A percentile compares a stretch with the other conserved stretches of the same genome.
Evolutionary conservation across 2,329 filamentous ascomycete species (phyloP).

Genomic region (Ophiostoma populinum): DNA sequence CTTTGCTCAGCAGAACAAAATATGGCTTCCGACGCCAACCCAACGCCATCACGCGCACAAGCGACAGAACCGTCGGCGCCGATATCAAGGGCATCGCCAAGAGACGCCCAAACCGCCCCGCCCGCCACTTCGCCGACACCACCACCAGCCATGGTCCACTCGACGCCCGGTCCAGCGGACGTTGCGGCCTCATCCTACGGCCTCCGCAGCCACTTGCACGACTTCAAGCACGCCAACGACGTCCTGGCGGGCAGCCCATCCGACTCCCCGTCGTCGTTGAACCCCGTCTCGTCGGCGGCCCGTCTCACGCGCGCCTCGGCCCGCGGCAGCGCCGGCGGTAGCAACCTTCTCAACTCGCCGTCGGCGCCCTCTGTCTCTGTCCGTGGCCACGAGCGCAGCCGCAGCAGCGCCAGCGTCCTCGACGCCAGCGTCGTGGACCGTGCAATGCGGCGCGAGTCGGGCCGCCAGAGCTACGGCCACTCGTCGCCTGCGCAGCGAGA

Average conservation of each 20-base stretch:
- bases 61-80: slow-evolving; percentile 1
- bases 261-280: background rate
- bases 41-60: background rate
- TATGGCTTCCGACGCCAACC: slow-evolving; percentile 8
- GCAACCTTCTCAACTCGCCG: slow-evolving; percentile 4
- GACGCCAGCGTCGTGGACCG: slow-evolving; percentile 33
- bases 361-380: slow-evolving; percentile 16
- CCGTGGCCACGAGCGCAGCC: slow-evolving; percentile 19
- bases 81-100: no score
- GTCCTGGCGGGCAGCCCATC: background rate
- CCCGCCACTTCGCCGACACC: slow-evolving; percentile 1
- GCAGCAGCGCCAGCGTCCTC: slow-evolving; percentile 20
- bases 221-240: slow-evolving; percentile 1
- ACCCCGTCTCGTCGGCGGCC: slow-evolving; percentile 1
- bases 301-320: slow-evolving; percentile 4
- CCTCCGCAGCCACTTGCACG: slow-evolving; percentile 1
- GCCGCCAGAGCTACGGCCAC: slow-evolving; percentile 12
- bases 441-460: slow-evolving; percentile 34
- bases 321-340: slow-evolving; percentile 1
- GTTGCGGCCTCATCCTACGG: no score
- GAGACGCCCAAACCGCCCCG: slow-evolving; percentile 9
- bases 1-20: no score
- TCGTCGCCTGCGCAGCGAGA: slow-evolving; percentile 23
- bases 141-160: background rate
- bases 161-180: no score